Conservation (phyloP, 2,329 filamentous ascomycete species). For the Fusarium hainanense region DNA sequence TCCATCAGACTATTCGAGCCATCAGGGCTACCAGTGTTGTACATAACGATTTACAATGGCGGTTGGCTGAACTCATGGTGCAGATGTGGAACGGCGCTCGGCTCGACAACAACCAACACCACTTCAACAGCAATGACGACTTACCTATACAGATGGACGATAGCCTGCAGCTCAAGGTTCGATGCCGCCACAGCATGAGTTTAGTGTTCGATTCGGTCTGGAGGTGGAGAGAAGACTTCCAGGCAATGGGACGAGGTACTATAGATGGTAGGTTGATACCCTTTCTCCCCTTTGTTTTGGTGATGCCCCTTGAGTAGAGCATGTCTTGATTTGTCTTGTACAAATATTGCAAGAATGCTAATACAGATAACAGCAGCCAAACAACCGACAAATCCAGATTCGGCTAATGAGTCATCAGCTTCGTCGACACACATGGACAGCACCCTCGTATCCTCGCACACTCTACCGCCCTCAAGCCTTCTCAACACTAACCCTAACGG, state of each 20-base stretch:
- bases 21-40: constrained; percentile 79
- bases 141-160: constrained; percentile 69
- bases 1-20: constrained; percentile 75
- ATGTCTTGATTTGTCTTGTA: constrained; percentile 41
- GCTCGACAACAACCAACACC: constrained; percentile 60
- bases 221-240: constrained; percentile 85
- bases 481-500: constrained; percentile 47
- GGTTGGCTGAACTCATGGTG: constrained; percentile 85
- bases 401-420: constrained; percentile 76
- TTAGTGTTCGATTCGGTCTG: constrained; percentile 86
- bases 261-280: constrained; percentile 71
- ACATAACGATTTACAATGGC: constrained; percentile 82
- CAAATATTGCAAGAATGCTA: constrained; percentile 38
- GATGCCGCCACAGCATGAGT: constrained; percentile 86
- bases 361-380: constrained; percentile 69
- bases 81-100: constrained; percentile 84
- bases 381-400: constrained; percentile 87
- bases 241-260: constrained; percentile 74
- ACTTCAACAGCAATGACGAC: constrained; percentile 62
- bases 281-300: constrained; percentile 26
- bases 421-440: constrained; percentile 73
- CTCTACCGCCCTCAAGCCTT: constrained; percentile 57
- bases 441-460: constrained; percentile 62
- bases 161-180: constrained; percentile 81
- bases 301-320: constrained; percentile 38